Evolutionary conservation across 768 basidiomycete genomes (phyloP), one percentile per base, ranked within the genome.

Genomic region (Cubamyces sp.): DNA sequence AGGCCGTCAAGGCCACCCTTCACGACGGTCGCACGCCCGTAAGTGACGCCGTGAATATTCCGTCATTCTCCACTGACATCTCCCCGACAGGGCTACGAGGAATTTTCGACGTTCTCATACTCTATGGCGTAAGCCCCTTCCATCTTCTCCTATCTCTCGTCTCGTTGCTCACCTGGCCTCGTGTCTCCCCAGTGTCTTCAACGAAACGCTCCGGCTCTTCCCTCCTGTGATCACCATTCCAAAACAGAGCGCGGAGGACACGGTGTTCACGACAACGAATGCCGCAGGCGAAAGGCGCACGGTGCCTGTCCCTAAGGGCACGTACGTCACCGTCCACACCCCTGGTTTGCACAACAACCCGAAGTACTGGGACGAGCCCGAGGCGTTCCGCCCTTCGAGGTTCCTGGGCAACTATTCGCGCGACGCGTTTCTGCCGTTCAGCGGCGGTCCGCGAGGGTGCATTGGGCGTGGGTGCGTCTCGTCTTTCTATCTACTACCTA

Each of bases 361-460:
- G 2, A 68, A 68, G 19, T 78, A 77, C 69, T 79, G 79, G 78
- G 58, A 70, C 9, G 74, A 78, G 43, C 78, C 78, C 0, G 43
- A 71, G 40, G 59, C 57, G 16, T 80, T 78, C 70, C 69, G 69
- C 19, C 78, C 78, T 0, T 75, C 73, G 21, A 77, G 84, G 7
- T 85, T 85, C 74, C 71, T 85, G 25, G 75, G 73, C 45, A 80
- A 83, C 53, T 87, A 82, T 79, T 77, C 80, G 23, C 75, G 78
- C 39, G 83, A 85, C 68, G 84, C 84, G 0, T 85, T 84, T 68
- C 28, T 82, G 28, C 82, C 84, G 5, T 85, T 85, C 68, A 81
- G 78, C 57, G 75, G 69, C 54, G 82, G 82, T 76, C 58, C 77
- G 19, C 75, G 82, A 11, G 76, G 76, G 40, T 83, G 81, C 69